Evolutionary conservation across 2,329 filamentous ascomycete genomes (phyloP).

Genomic region (Rhynchosporium secalis): DNA sequence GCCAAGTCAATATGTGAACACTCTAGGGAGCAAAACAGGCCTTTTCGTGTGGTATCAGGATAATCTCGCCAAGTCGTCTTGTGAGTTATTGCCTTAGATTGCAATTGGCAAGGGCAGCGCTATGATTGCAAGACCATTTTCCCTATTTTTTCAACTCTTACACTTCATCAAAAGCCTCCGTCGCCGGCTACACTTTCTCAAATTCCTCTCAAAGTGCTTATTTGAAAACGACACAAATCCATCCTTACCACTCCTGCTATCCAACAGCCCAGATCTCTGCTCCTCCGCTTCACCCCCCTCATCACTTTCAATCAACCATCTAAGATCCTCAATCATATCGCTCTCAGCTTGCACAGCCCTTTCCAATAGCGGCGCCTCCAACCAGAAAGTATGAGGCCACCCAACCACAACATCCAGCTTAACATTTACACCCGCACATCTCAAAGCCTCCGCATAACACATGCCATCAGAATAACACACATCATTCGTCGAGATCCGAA

Average conservation of each 20-base stretch:
- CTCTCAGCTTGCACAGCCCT: constrained; percentile 46
- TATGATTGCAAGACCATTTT: no score
- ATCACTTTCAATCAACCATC: constrained; percentile 42
- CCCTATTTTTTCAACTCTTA: no score
- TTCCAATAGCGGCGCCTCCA: constrained; percentile 46
- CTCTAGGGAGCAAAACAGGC: no score
- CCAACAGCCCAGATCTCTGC: not conserved
- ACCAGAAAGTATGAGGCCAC: constrained; percentile 56
- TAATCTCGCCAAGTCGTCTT: no score
- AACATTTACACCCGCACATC: constrained; percentile 44
- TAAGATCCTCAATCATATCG: constrained; percentile 45
- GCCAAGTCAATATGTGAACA: no score
- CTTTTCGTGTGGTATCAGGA: no score
- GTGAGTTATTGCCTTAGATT: no score
- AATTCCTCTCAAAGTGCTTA: not conserved
- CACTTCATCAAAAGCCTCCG: no score
- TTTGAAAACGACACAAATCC: not conserved
- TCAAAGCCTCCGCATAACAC: constrained; percentile 49
- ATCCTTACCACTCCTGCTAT: no score
- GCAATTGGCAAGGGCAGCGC: no score
- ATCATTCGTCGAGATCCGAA: constrained; percentile 53
- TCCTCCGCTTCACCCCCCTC: not conserved
- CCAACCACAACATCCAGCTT: constrained; percentile 46
- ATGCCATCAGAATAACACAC: constrained; percentile 53
- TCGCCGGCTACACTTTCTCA: not conserved